These are phyloP conservation scores for Lentinus tigrinus DNA, from an alignment of 768 basidiomycete genomes.

Conservation along the genomic window DNA sequence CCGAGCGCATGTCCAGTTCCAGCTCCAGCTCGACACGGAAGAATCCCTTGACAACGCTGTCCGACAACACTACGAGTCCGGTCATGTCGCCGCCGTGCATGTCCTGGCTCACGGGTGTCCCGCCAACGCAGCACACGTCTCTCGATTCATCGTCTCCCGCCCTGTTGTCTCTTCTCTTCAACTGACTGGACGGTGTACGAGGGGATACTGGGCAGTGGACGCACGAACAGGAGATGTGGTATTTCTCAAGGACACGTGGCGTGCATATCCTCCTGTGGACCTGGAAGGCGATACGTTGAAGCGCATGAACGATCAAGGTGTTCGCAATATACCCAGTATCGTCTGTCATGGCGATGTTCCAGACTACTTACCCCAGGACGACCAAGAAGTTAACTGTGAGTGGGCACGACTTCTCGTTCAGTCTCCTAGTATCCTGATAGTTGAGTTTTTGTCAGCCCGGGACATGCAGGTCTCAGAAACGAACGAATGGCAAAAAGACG, in stretches of 20 bases:
- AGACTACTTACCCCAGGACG: too few species aligned
- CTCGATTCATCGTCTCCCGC: neutral
- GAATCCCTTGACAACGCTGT: neutral
- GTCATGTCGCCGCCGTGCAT: neutral
- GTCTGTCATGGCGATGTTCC: constrained; percentile 3
- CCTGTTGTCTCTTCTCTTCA: neutral
- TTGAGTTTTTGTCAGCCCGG: neutral
- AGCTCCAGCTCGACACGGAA: too few species aligned
- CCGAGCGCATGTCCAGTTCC: too few species aligned
- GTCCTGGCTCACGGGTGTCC: neutral
- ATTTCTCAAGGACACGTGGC: constrained; percentile 15
- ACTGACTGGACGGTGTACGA: neutral
- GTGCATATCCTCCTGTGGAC: neutral
- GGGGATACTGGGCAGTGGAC: constrained; percentile 9
- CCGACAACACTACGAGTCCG: neutral
- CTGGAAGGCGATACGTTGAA: neutral
- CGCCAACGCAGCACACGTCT: neutral
- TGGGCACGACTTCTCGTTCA: too few species aligned
- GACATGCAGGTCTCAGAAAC: neutral
- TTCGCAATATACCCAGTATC: constrained; percentile 1
- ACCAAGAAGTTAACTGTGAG: too few species aligned
- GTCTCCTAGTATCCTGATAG: neutral
- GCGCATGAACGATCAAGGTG: neutral
- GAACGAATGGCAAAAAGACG: neutral
- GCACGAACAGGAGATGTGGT: neutral